Base-by-base conservation (phyloP, 805 yeast genomes). In the Maudiozyma turicensis region DNA sequence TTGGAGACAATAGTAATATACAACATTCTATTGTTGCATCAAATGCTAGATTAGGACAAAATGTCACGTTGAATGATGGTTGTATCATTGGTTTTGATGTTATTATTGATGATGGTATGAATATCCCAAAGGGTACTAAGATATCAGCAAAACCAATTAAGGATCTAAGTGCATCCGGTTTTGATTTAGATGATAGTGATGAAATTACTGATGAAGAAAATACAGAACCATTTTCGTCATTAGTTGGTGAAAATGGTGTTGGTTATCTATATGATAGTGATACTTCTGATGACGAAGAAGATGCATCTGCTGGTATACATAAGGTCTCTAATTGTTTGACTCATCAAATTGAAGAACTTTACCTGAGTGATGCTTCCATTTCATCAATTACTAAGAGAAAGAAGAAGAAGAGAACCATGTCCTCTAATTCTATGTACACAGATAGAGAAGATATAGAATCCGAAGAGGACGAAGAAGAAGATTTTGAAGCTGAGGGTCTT, bases 401-500 rank as follows among this genome's bases (percentile, higher is more conserved):
- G 37, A 77, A 75, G 61, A 75, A 75, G 63, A 69, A 67, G 55
- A 69, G 74, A 63, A 66, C 72, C 7, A 59, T 63, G 59, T 70
- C 75, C 5, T 64, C 73, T 1, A 69, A 68, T 8, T 65, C 71
- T 50, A 58, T 66, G 54, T 64, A 60, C 49, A 77, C 82, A 1
- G 83, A 79, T 56, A 72, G 59, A 47, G 68, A 60, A 48, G 64
- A 58, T n/a, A 55, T 56, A 48, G 66, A 64, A 26, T 69, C 69
- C 11, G 76, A 73, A 3, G 67, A 67, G n/a, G 77, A 75, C 50
- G 72, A 72, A 3, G 87, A 81, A 49, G 95, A 86, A 64, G 87
- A 84, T 62, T 91, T 91, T 67, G 77, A 77, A 55, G 76, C 75
- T 50, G 99, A 93, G 72, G 99, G 96, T n/a, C 73, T 84, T 51